These are phyloP conservation scores for Chlamydomonas sphaeroides DNA, from an alignment of 139 green algal genomes.

Conservation along the genomic window DNA sequence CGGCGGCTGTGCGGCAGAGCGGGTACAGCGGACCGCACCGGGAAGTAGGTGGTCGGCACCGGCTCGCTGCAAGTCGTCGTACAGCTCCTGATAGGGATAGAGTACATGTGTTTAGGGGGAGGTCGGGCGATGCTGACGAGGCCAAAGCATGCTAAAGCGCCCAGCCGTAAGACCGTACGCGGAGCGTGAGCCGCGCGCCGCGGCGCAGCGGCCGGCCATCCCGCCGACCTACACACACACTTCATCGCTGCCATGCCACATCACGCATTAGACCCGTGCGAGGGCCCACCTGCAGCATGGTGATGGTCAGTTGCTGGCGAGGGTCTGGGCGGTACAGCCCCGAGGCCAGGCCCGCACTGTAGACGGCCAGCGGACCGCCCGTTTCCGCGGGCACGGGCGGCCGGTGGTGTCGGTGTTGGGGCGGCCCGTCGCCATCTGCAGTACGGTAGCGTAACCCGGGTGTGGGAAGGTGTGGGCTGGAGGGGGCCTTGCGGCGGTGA, in stretches of 20 bases:
- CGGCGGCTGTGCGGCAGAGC: too few relatives aligned
- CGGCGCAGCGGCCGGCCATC: neutral
- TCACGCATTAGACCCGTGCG: neutral
- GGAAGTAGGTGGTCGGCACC: neutral
- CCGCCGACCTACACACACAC: neutral
- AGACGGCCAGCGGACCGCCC: conserved; percentile 66
- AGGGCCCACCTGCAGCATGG: conserved; percentile 65
- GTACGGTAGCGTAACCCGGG: too few relatives aligned
- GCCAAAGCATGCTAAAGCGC: neutral
- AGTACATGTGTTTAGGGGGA: neutral
- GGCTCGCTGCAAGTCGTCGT: conserved; percentile 51
- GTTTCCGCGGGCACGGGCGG: neutral
- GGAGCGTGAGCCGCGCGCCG: too few relatives aligned
- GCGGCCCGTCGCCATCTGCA: too few relatives aligned
- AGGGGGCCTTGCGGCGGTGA: too few relatives aligned
- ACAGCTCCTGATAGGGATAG: conserved; percentile 58
- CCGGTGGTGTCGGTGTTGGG: neutral
- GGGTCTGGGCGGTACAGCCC: conserved; percentile 73
- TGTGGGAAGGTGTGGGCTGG: too few relatives aligned
- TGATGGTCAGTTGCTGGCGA: conserved; percentile 76
- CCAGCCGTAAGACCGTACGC: too few relatives aligned
- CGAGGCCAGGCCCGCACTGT: conserved; percentile 51
- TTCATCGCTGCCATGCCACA: neutral
- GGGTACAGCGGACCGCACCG: too few relatives aligned
- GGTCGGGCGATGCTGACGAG: neutral